Evolutionary conservation across 805 yeast genomes (phyloP).

Genomic region (Metschnikowia gruessii): DNA sequence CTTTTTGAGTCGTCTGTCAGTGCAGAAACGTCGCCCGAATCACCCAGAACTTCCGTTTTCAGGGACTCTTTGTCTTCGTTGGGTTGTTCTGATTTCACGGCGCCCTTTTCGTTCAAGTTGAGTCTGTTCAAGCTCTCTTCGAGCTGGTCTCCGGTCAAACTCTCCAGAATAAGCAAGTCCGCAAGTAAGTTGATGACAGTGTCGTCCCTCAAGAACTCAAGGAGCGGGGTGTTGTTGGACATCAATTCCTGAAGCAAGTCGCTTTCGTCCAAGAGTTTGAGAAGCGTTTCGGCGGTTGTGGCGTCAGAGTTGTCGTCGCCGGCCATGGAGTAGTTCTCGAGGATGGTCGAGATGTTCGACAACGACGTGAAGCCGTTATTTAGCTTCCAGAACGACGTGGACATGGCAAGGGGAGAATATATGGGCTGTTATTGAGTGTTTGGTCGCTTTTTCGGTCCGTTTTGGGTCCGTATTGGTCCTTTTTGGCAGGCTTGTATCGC

Average conservation of each 20-base stretch:
- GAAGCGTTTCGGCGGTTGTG: constrained; percentile 26
- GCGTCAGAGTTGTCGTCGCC: constrained; percentile 19
- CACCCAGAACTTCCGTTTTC: too few relatives aligned
- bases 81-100: neutral
- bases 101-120: constrained; percentile 9
- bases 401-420: constrained; percentile 25
- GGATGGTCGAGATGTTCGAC: constrained; percentile 39
- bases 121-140: constrained; percentile 17
- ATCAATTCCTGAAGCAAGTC: constrained; percentile 53
- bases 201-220: constrained; percentile 65
- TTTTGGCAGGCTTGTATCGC: too few relatives aligned
- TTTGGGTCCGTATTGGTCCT: too few relatives aligned
- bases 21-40: too few relatives aligned
- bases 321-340: constrained; percentile 32
- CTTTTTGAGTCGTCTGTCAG: too few relatives aligned
- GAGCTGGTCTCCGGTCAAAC: constrained; percentile 19
- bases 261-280: constrained; percentile 40
- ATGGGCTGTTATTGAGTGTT: neutral
- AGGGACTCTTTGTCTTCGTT: neutral
- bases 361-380: constrained; percentile 45
- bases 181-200: constrained; percentile 35
- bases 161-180: constrained; percentile 34
- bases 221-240: constrained; percentile 69
- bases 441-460: too few relatives aligned
- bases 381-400: constrained; percentile 49